Evolutionary conservation across 176 grass and related monocot genomes (phyloP).

Genomic region (Puya raimondii): DNA sequence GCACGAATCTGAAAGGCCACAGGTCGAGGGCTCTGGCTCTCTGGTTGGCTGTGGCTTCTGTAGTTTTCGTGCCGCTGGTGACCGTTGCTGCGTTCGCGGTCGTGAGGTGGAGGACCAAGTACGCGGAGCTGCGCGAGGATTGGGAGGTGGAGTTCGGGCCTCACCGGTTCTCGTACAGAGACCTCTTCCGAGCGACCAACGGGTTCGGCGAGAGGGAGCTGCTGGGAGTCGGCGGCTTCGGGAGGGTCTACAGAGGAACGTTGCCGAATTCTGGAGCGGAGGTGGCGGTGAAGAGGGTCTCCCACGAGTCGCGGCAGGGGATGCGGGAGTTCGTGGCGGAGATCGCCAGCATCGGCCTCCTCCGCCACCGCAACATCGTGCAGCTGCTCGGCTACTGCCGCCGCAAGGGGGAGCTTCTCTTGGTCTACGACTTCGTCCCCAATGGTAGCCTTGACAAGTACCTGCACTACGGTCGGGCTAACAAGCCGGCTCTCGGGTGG

Average conservation of each 20-base stretch:
- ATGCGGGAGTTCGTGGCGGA: conserved; percentile 21
- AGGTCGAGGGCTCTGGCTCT: background rate
- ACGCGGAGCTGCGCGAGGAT: conserved; percentile 7
- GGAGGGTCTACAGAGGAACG: conserved; percentile 13
- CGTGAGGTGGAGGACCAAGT: background rate
- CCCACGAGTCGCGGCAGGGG: conserved; percentile 15
- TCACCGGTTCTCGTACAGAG: conserved; percentile 6
- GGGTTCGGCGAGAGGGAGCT: conserved; percentile 6
- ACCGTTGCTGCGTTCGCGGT: background rate
- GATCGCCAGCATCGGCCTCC: conserved; percentile 6
- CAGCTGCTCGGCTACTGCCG: conserved; percentile 15
- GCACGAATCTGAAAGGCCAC: background rate
- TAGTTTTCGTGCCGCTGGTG: background rate
- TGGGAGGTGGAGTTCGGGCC: conserved; percentile 14
- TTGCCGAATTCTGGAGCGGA: background rate
- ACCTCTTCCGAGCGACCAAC: conserved; percentile 5
- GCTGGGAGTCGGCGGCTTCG: conserved; percentile 10
- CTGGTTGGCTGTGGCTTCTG: background rate
- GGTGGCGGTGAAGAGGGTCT: conserved; percentile 16
- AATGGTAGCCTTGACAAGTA: conserved; percentile 22
- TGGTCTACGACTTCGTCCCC: conserved; percentile 12
- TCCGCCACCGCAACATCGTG: conserved; percentile 13
- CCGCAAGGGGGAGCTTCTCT: conserved; percentile 10
- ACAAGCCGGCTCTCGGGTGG: conserved; percentile 1
- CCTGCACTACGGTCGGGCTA: background rate